A percentile compares a stretch with the other conserved stretches of the same genome.
Evolutionary conservation across 164 flowering plant species (phyloP).

Genomic region (Piper betle): DNA sequence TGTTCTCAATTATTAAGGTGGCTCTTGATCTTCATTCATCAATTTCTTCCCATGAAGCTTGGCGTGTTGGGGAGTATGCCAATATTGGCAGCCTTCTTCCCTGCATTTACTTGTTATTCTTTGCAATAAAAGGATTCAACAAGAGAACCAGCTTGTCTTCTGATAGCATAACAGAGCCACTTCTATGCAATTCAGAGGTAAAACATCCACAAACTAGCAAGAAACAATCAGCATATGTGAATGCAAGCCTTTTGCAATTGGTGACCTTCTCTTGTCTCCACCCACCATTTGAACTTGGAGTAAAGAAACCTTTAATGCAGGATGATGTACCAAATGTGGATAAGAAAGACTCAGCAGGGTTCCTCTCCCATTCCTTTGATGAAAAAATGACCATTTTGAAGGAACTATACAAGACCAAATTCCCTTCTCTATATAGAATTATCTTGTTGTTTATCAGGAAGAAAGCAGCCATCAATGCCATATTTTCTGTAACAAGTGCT

Average conservation of each 20-base stretch:
- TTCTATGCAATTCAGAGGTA: conserved; percentile 28
- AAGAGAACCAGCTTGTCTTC: conserved; percentile 23
- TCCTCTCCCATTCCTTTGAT: conserved; percentile 33
- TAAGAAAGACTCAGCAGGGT: conserved; percentile 59
- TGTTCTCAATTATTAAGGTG: conserved; percentile 19
- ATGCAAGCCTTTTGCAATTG: conserved; percentile 54
- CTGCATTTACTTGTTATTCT: conserved; percentile 28
- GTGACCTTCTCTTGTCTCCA: conserved; percentile 89
- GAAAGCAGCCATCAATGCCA: conserved; percentile 79
- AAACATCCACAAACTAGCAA: conserved; percentile 10
- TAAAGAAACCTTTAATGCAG: conserved; percentile 66
- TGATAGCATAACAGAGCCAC: conserved; percentile 41
- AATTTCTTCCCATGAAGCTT: conserved; percentile 12
- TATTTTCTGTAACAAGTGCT: conserved; percentile 59
- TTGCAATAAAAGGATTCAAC: conserved; percentile 46
- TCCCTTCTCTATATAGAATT: conserved; percentile 61
- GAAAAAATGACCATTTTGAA: conserved; percentile 29
- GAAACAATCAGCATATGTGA: conserved; percentile 49
- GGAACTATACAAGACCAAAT: conserved; percentile 29
- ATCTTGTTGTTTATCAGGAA: conserved; percentile 42
- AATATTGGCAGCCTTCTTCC: conserved; percentile 27
- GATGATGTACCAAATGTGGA: conserved; percentile 70
- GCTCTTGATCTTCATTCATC: conserved; percentile 23
- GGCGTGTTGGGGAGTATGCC: conserved; percentile 25
- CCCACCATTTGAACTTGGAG: conserved; percentile 59